Percentiles rank a stretch among this genome's conserved stretches.
Conservation (phyloP, 225 moss, liverwort and hornwort species). For the Climacium dendroides region DNA sequence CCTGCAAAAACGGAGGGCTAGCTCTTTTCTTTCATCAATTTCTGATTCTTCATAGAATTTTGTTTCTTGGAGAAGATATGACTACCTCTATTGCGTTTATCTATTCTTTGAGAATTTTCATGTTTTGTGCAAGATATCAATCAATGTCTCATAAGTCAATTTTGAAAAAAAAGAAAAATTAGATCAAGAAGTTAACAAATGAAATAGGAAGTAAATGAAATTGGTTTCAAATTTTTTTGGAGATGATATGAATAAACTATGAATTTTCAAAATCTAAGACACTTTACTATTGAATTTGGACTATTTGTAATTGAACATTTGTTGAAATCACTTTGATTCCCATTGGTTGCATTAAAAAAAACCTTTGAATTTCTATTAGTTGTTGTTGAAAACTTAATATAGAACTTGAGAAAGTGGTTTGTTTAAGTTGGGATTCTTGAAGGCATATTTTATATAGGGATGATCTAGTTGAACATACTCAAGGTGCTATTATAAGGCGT, state of each 20-base stretch:
- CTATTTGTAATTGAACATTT: not conserved
- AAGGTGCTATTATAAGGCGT: not conserved
- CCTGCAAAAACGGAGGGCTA: too few species aligned
- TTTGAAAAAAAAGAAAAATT: not conserved
- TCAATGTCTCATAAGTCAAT: not conserved
- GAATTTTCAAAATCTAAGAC: not conserved
- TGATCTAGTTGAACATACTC: rapidly evolving
- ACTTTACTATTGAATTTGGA: not conserved
- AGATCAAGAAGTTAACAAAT: rapidly evolving
- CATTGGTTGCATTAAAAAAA: not conserved
- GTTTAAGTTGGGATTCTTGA: not conserved
- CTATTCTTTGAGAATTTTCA: not conserved
- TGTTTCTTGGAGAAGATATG: too few species aligned
- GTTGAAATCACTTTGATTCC: not conserved
- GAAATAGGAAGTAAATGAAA: not conserved
- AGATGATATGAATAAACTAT: not conserved
- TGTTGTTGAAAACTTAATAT: not conserved
- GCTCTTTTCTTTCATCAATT: too few species aligned
- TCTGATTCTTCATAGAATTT: too few species aligned
- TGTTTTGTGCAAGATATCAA: too few species aligned
- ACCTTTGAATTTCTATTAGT: not conserved
- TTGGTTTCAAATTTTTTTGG: rapidly evolving
- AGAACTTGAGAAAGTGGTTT: not conserved
- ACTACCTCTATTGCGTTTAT: too few species aligned
- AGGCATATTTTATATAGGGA: rapidly evolving